Conservation (phyloP, 768 basidiomycete species). For the Suillus hirtellus region DNA sequence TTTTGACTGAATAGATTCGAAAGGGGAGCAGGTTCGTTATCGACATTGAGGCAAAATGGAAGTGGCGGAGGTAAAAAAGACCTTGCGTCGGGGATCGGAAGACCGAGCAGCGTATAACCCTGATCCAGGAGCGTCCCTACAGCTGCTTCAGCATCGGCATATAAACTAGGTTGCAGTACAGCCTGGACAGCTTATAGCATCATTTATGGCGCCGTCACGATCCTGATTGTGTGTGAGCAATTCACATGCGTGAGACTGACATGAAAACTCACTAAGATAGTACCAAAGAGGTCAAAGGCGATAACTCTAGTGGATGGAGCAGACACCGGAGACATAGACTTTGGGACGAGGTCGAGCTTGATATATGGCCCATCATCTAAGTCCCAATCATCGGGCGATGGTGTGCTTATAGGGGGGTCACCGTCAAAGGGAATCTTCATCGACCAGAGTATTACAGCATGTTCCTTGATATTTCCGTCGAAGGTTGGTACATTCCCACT, state of each 20-base stretch:
- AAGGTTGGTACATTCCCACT: constrained; percentile 2
- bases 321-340: not conserved
- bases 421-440: constrained; percentile 7
- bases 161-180: constrained; percentile 2
- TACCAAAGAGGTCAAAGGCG: constrained; percentile 1
- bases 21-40: not conserved
- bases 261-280: not conserved
- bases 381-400: not conserved
- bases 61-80: constrained; percentile 6
- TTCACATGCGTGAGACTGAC: no score
- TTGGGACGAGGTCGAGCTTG: not conserved
- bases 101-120: not conserved
- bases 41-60: not conserved
- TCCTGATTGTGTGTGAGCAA: not conserved
- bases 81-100: constrained; percentile 4
- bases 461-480: not conserved
- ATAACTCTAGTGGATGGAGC: constrained; percentile 1
- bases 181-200: not conserved
- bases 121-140: not conserved
- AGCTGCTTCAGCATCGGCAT: constrained; percentile 1
- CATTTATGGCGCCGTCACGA: not conserved
- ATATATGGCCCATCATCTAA: constrained; percentile 3
- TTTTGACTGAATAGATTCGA: not conserved
- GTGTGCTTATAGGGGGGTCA: not conserved
- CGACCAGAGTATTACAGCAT: not conserved